Base-by-base conservation (phyloP, 2,329 filamentous ascomycete genomes). In the Pseudopyrenochaeta lycopersici region DNA sequence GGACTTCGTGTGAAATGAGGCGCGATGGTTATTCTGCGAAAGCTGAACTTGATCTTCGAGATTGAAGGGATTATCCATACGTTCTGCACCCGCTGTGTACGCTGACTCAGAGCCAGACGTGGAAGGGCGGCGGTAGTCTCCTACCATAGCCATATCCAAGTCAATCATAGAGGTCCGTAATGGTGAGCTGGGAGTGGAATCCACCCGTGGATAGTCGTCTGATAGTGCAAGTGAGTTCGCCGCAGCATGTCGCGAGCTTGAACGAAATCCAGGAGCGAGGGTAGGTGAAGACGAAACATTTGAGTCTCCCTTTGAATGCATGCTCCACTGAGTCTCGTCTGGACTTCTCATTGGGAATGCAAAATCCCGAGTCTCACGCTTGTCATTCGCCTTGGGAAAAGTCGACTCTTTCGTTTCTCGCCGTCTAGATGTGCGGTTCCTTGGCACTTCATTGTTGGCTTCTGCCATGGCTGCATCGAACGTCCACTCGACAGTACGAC, bases 51-150 rank as follows among this genome's bases (percentile, higher is more conserved):
- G 75, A 46, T 82, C 78, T 58, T 82, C 80, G 6, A 82, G 74
- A 60, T 82, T 80, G 59, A 82, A 82, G 1, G 80, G 80, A 49
- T 82, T 78, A 4, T 78, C 78, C 33, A 76, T 75, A 17, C 73
- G 69, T 46, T 80, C 77, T 15, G 73, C 77, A 41, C 64, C 66
- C 14, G 67, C 74, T 50, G 60, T 74, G 50, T 73, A 68, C 0
- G 75, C 70, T 9, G 65, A 63, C 36, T 69, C 66, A 11, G 74
- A 80, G 40, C 69, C 73, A 4, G 79, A 75, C 0, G 79, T 80
- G 0, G 76, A 76, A 2, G 80, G 79, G 4, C 80, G 79, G 4
- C 80, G 76, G 40, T 78, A 74, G 31, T 77, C 73, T 41, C 75
- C 68, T 1, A 75, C 63, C 50, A 76, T 76, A 0, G 76, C 77